Evolutionary conservation across 495 filamentous ascomycete genomes (phyloP).

Genomic region (Parathielavia appendiculata): DNA sequence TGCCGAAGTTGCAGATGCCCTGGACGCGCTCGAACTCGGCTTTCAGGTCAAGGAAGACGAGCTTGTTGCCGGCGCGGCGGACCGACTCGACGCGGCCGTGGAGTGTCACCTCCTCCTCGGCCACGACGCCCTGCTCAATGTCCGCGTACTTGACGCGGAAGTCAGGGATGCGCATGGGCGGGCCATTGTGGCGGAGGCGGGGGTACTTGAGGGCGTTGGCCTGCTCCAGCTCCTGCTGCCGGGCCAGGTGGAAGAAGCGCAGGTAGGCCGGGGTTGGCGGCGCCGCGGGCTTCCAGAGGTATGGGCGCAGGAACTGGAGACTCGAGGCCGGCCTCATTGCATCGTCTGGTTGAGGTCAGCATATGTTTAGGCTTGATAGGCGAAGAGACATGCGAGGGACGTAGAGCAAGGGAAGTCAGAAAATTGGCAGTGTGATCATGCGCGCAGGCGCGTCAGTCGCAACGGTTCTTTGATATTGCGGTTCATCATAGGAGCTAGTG

Average conservation of each 20-base stretch:
- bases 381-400: neutral
- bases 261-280: constrained; percentile 34
- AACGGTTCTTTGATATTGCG: constrained; percentile 73
- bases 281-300: constrained; percentile 34
- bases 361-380: neutral
- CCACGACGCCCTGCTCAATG: constrained; percentile 25
- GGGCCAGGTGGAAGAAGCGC: constrained; percentile 41
- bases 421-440: constrained; percentile 57
- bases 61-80: constrained; percentile 53
- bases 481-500: constrained; percentile 35
- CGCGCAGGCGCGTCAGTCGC: constrained; percentile 73
- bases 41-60: constrained; percentile 77
- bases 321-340: constrained; percentile 37
- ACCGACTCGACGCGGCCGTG: constrained; percentile 44
- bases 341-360: constrained; percentile 13
- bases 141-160: constrained; percentile 37
- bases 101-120: constrained; percentile 40
- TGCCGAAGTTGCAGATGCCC: constrained; percentile 61
- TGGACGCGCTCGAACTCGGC: constrained; percentile 69
- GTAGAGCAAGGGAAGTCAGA: constrained; percentile 33
- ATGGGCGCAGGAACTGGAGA: constrained; percentile 53
- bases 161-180: constrained; percentile 33
- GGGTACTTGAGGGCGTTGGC: constrained; percentile 40
- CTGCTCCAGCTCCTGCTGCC: constrained; percentile 29
- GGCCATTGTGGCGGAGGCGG: constrained; percentile 29